Evolutionary conservation across 2,329 filamentous ascomycete species (phyloP), one percentile per base, ranked within the genome.

Genomic region (Neonectria coccinea): DNA sequence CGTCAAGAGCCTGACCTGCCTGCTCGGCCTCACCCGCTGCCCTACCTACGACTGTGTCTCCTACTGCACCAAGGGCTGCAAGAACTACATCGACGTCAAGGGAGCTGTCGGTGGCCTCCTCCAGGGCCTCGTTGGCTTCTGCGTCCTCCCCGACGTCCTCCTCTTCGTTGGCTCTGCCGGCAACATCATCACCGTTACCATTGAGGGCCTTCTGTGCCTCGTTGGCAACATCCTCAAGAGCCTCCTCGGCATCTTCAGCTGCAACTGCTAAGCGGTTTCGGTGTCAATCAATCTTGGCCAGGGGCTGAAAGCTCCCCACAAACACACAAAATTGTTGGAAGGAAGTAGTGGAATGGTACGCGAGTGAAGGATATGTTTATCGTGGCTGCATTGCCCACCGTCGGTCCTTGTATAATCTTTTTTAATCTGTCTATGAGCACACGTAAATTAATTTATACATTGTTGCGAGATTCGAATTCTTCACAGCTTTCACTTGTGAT

Each of bases 41-140:
- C 47, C 59, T 41, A 70, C 74, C 66, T 75, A 74, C 59, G 78
- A 80, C 75, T 80, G 78, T 67, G 77, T 80, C 56, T 78, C 77
- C 27, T 78, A 77, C 72, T 78, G 75, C 72, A 69, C 74, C 70
- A 73, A 77, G 71, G 78, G 78, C 68, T 80, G 78, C 73, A 71
- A 73, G 68, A 80, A 80, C 77, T 75, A 76, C 74, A 70, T 80
- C 44, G 77, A 80, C 59, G 70, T 79, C 59, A 62, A 64, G 48
- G 72, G 72, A 47, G 59, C 73, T 33, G 68, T 75, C 22, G 77
- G 78, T 57, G 74, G 70, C 27, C 69, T 68, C 64, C 65, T 79
- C 53, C 65, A 67, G 44, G 75, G 72, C 36, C 69, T 78, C 45
- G 62, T 72, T 41, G 77, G 78, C 39, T 70, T 79, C 68, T 76